Evolutionary conservation across 306 rosid genomes (phyloP).

Genomic region (Dalbergia cultrata): DNA sequence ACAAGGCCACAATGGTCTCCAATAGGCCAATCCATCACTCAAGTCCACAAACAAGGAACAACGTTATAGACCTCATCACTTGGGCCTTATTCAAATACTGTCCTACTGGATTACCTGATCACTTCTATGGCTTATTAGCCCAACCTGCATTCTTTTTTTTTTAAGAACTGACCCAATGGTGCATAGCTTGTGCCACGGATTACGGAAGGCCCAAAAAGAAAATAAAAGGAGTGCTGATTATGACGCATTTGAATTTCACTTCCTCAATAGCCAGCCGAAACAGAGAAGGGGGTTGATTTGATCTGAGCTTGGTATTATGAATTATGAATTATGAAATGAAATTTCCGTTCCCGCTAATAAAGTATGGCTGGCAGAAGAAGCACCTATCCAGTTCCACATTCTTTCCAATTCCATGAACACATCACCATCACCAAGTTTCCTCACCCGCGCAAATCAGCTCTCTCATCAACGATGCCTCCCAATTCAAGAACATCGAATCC

Average conservation of each 20-base stretch:
- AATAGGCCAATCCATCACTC: too few species aligned
- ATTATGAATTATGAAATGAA: slow-evolving; percentile 58
- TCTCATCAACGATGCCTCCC: slow-evolving; percentile 36
- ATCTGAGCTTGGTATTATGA: slow-evolving; percentile 22
- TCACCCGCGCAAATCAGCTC: slow-evolving; percentile 44
- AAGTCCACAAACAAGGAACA: background rate
- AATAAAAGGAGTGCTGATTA: too few species aligned
- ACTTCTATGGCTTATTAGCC: background rate
- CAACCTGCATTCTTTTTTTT: background rate
- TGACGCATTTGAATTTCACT: background rate
- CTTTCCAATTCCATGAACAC: background rate
- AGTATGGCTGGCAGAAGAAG: background rate
- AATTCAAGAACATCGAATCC: too few species aligned
- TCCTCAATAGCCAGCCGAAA: too few species aligned
- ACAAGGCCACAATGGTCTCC: too few species aligned
- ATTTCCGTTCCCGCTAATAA: background rate
- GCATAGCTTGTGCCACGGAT: background rate
- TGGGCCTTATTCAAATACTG: background rate
- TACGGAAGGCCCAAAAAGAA: background rate
- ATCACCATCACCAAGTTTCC: slow-evolving; percentile 1
- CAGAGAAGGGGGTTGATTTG: background rate
- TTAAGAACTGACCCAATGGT: background rate
- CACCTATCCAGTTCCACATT: background rate
- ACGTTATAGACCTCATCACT: background rate
- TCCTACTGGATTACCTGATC: too few species aligned